phyloP scores from a whole-genome alignment of 257 asterid genomes.

The Nicotiana noctiflora region DNA sequence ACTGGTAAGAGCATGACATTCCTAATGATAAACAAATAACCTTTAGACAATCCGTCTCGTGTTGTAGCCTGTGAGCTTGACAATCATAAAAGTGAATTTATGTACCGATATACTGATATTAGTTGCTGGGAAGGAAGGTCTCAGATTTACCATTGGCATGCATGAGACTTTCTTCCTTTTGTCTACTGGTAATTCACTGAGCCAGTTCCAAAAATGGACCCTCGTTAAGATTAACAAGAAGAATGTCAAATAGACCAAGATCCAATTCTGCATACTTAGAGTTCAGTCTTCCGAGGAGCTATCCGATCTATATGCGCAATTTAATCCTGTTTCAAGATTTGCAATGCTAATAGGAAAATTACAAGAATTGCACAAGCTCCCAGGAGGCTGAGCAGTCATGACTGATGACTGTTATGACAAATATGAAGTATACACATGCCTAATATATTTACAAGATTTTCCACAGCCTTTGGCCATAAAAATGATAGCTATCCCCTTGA shows the following conservation, averaged over 20 bases:
- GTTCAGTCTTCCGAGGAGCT: neutral
- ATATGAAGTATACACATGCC: neutral
- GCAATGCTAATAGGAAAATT: neutral
- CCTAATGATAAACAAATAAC: neutral
- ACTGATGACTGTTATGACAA: neutral
- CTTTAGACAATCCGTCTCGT: neutral
- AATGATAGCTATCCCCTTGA: conserved; percentile 39
- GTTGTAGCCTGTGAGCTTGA: neutral
- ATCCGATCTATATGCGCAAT: neutral
- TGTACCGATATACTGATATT: neutral
- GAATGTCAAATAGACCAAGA: neutral
- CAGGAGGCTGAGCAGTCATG: conserved; percentile 3
- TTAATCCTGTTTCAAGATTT: neutral
- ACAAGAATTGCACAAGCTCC: conserved; percentile 22
- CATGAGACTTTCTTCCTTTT: no score
- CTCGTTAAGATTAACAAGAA: neutral
- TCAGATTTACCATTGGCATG: neutral
- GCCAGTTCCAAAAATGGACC: neutral
- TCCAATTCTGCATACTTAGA: neutral
- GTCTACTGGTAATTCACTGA: neutral
- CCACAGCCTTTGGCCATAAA: conserved; percentile 84
- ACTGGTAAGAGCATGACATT: neutral
- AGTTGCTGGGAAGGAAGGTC: neutral
- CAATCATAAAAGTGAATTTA: neutral
- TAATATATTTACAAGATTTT: conserved; percentile 36